Evolutionary conservation across 2,329 filamentous ascomycete genomes (phyloP), one percentile per base, ranked within the genome.

Genomic region (Cordyceps javanica): DNA sequence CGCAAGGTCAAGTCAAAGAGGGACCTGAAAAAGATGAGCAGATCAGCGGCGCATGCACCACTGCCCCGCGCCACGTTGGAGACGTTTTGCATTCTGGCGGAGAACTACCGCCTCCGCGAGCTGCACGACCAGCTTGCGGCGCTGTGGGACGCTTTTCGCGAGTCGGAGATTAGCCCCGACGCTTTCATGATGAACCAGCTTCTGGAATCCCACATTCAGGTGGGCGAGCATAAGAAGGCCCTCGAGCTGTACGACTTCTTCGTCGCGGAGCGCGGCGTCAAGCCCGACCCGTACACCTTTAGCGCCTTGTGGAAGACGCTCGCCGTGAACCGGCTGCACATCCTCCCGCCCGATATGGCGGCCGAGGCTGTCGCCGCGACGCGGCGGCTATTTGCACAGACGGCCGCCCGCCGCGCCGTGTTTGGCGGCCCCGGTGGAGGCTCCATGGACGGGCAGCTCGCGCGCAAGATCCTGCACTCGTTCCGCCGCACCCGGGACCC

Each of bases 181-280:
- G 82, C 85, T 9, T 89, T 87, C 69, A 88, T 92, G 73, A 83
- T 92, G 78, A 94, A 93, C 70, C 87, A 91, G 66, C 74, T 92
- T 23, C 80, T 94, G 26, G 83, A 85, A 60, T 83, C 85, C 7
- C 81, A 86, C 61, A 77, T 88, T 48, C 81, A 85, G 60, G 80
- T 81, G 59, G 81, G 82, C 52, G 75, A 82, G 54, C 75, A 79
- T 45, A 69, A 72, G 25, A 73, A 80, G 52, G 82, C 88, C 0
- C 77, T 81, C 64, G 67, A 72, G 3, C 76, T 85, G 30, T 90
- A 85, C 68, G 68, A 72, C 10, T 69, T 72, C 19, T 78, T 90
- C 66, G 78, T 81, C 30, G 63, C 69, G 10, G 71, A 77, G 26
- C 72, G 74, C 36, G 73, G 71, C 32, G 68, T 88, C 41, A 70